Conservation (phyloP, 495 filamentous ascomycete species). For the Amniculicola lignicola region DNA sequence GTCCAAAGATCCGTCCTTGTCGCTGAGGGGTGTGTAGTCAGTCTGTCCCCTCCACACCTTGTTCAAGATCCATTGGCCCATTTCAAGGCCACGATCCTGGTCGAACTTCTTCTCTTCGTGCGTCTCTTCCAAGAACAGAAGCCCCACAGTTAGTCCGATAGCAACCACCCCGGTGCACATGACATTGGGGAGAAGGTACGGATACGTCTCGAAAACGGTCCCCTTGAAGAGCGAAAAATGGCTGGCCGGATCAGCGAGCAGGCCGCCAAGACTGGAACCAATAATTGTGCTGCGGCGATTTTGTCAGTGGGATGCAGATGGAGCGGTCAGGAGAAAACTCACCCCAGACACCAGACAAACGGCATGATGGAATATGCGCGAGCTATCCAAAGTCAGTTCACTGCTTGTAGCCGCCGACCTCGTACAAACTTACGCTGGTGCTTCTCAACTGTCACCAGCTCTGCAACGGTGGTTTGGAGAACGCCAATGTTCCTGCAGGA, state of each 20-base stretch:
- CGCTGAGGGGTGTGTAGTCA: slow-evolving; percentile 9
- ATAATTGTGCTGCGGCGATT: slow-evolving; percentile 61
- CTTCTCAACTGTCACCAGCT: slow-evolving; percentile 85
- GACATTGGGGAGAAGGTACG: slow-evolving; percentile 90
- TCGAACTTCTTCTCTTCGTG: slow-evolving; percentile 77
- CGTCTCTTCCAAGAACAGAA: slow-evolving; percentile 93
- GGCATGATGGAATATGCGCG: slow-evolving; percentile 96
- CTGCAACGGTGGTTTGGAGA: slow-evolving; percentile 88
- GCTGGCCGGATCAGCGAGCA: slow-evolving; percentile 78
- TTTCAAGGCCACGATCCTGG: slow-evolving; percentile 70
- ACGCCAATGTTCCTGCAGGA: slow-evolving; percentile 76
- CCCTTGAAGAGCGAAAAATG: slow-evolving; percentile 70
- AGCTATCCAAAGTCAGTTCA: slow-evolving; percentile 47
- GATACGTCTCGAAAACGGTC: slow-evolving; percentile 76
- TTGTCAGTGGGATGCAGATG: slow-evolving; percentile 3
- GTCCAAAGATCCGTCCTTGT: slow-evolving; percentile 43
- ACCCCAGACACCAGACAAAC: slow-evolving; percentile 94
- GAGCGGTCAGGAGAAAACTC: slow-evolving; percentile 3
- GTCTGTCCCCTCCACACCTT: slow-evolving; percentile 40
- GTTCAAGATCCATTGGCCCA: slow-evolving; percentile 69
- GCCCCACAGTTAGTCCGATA: slow-evolving; percentile 74
- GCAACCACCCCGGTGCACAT: slow-evolving; percentile 78
- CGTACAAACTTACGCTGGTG: slow-evolving; percentile 67
- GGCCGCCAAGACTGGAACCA: slow-evolving; percentile 85
- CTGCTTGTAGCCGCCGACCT: not conserved